Evolutionary conservation across 768 basidiomycete genomes (phyloP).

Genomic region (Auriscalpium vulgare): DNA sequence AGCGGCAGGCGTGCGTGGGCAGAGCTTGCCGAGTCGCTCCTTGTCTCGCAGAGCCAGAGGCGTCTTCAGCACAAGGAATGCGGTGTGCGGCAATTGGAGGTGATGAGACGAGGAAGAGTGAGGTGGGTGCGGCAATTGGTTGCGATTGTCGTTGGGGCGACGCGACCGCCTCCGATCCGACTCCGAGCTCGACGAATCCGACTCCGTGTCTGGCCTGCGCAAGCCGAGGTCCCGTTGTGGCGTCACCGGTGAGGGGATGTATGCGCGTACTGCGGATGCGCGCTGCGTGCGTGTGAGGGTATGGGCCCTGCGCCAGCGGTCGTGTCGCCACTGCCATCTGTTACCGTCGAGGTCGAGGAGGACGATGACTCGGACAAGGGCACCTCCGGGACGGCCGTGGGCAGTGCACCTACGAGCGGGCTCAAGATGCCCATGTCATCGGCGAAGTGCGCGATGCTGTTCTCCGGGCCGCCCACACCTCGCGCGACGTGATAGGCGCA

Average conservation of each 20-base stretch:
- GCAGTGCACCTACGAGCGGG: conserved; percentile 17
- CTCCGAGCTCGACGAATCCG: background rate
- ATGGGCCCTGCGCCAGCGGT: too few species aligned
- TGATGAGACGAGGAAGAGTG: too few species aligned
- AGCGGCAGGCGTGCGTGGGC: too few species aligned
- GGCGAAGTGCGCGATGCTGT: conserved; percentile 16
- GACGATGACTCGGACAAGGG: conserved; percentile 4
- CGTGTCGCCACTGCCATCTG: background rate
- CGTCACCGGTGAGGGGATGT: background rate
- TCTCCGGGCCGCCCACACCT: background rate
- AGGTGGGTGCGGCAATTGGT: too few species aligned
- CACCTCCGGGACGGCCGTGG: background rate
- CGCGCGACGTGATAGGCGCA: background rate
- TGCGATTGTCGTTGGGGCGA: too few species aligned
- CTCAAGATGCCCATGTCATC: conserved; percentile 20
- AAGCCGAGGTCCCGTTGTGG: background rate
- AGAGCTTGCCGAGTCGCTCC: too few species aligned
- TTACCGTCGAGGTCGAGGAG: conserved; percentile 11
- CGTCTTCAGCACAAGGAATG: too few species aligned
- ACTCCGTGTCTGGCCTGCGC: background rate
- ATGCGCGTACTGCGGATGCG: background rate
- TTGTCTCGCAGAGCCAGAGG: too few species aligned
- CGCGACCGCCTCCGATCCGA: background rate
- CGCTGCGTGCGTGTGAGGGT: background rate
- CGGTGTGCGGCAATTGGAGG: too few species aligned